phyloP scores from a whole-genome alignment of 2,329 filamentous ascomycete genomes.

The Scedosporium aurantiacum region DNA sequence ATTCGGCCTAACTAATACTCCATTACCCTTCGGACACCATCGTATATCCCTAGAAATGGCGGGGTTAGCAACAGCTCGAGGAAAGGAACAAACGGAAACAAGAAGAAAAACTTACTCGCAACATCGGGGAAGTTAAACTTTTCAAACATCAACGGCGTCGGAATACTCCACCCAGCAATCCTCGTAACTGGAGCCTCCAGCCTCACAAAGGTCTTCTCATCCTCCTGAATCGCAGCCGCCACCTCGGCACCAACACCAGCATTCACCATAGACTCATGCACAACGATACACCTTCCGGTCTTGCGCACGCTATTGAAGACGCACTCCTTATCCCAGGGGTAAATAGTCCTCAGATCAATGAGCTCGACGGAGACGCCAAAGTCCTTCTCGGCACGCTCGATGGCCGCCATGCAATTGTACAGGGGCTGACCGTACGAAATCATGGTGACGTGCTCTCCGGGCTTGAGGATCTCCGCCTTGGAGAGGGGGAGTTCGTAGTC shows the following conservation, averaged over 20 bases:
- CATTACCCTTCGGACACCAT: constrained; percentile 52
- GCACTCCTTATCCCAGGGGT: constrained; percentile 80
- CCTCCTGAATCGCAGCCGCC: constrained; percentile 77
- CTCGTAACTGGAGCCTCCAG: constrained; percentile 78
- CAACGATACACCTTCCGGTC: constrained; percentile 76
- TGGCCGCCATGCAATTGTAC: constrained; percentile 70
- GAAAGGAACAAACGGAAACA: background rate
- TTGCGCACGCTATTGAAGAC: constrained; percentile 75
- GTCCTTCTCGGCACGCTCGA: constrained; percentile 63
- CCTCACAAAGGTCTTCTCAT: constrained; percentile 61
- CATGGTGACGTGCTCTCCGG: constrained; percentile 70
- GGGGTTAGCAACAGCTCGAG: constrained; percentile 4
- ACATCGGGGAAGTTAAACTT: constrained; percentile 76
- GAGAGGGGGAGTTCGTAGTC: constrained; percentile 75
- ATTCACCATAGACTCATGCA: constrained; percentile 88
- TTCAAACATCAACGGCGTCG: constrained; percentile 70
- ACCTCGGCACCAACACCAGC: constrained; percentile 83
- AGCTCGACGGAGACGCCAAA: constrained; percentile 70
- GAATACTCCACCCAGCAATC: constrained; percentile 83
- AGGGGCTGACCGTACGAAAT: constrained; percentile 84
- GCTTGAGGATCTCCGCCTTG: constrained; percentile 74
- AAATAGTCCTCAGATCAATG: constrained; percentile 78
- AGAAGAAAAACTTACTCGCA: constrained; percentile 52
- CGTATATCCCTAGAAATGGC: constrained; percentile 9
- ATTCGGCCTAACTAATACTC: constrained; percentile 39